Conservation (phyloP, 2,329 filamentous ascomycete species). For the Aspergillus carbonarius region DNA sequence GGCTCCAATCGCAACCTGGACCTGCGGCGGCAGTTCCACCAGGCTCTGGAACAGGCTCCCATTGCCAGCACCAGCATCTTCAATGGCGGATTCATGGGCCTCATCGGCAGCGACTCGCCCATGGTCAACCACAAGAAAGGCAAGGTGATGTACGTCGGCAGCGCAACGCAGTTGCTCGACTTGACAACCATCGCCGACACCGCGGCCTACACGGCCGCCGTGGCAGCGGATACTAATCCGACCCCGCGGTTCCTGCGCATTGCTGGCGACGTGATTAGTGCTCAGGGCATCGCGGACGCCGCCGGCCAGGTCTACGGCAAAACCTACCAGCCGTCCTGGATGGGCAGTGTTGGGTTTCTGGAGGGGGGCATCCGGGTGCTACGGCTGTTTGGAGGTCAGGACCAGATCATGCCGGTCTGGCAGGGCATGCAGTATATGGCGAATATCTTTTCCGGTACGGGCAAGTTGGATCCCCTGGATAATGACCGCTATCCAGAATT, state of each 20-base stretch:
- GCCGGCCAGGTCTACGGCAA: not conserved
- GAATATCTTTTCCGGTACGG: not conserved
- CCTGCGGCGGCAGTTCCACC: not conserved
- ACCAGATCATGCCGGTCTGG: not conserved
- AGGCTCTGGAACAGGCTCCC: no score
- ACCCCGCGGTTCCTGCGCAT: not conserved
- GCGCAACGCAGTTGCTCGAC: not conserved
- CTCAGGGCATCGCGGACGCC: not conserved
- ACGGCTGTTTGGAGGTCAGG: not conserved
- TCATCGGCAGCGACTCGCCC: not conserved
- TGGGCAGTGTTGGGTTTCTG: not conserved
- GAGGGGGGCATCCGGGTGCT: not conserved
- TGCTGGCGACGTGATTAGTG: not conserved
- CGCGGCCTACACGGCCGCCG: not conserved
- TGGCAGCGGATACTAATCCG: not conserved
- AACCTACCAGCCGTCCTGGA: not conserved
- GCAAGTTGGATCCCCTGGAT: not conserved
- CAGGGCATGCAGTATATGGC: not conserved
- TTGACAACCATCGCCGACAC: not conserved
- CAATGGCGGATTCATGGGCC: not conserved
- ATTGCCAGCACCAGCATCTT: not conserved
- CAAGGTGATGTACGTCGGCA: not conserved
- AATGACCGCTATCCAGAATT: not conserved
- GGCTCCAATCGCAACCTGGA: not conserved
- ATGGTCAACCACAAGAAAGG: not conserved